A percentile compares a stretch with the other conserved stretches of the same genome.
Evolutionary conservation across 352 stramenopile species (phyloP).

Genomic region (Elongisporangium anandrum): DNA sequence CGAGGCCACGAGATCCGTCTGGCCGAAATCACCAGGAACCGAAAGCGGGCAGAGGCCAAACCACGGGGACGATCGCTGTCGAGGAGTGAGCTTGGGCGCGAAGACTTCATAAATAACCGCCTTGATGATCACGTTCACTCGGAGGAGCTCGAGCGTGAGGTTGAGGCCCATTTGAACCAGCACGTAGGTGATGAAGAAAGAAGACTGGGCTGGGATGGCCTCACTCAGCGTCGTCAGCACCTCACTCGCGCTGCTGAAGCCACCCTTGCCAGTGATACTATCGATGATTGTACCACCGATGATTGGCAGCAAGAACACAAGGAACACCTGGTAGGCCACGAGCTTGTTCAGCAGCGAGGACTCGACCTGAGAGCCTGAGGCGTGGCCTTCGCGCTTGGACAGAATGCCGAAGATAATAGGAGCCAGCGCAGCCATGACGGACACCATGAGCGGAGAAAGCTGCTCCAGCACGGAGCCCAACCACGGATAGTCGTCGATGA

Average conservation of each 20-base stretch:
- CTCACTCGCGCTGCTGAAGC: conserved; percentile 33
- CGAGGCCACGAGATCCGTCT: conserved; percentile 53
- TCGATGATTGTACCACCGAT: conserved; percentile 79
- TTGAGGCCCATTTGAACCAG: conserved; percentile 73
- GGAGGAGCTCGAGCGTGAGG: conserved; percentile 61
- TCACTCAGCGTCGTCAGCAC: conserved; percentile 55
- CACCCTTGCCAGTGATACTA: conserved; percentile 44
- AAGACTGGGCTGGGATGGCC: conserved; percentile 67
- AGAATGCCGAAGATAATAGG: conserved; percentile 83
- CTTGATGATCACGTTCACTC: conserved; percentile 71
- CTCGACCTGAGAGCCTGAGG: conserved; percentile 53
- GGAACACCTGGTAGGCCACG: conserved; percentile 78
- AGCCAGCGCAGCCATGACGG: conserved; percentile 71
- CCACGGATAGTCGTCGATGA: conserved; percentile 62
- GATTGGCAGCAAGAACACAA: conserved; percentile 81
- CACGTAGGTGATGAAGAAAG: conserved; percentile 80
- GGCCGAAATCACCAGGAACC: conserved; percentile 52
- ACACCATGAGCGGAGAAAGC: conserved; percentile 72
- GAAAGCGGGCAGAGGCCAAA: conserved; percentile 61
- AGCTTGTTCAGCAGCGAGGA: conserved; percentile 80
- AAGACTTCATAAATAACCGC: conserved; percentile 70
- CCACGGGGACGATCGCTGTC: conserved; percentile 60
- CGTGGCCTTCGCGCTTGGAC: conserved; percentile 76
- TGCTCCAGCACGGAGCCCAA: conserved; percentile 70
- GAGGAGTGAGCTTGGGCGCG: conserved; percentile 77